These are phyloP conservation scores for Hyphopichia homilentoma DNA, from an alignment of 805 yeast species.

Conservation along the genomic window DNA sequence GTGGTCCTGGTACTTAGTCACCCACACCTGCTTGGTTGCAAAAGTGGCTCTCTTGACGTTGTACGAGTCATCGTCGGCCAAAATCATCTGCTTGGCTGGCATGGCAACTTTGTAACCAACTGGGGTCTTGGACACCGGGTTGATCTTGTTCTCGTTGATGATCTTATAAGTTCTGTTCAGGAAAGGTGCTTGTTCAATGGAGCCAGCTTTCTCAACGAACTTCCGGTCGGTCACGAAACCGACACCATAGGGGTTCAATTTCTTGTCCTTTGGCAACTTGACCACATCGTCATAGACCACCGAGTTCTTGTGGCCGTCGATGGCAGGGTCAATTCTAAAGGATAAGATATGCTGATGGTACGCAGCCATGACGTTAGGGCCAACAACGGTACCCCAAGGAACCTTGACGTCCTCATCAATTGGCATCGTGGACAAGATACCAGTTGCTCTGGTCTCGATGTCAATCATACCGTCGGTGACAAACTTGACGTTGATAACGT, in stretches of 20 bases:
- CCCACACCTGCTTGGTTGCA: constrained; percentile 80
- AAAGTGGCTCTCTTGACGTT: constrained; percentile 69
- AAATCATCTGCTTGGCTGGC: constrained; percentile 74
- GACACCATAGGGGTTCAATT: constrained; percentile 61
- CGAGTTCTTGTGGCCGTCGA: constrained; percentile 77
- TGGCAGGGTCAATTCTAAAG: constrained; percentile 76
- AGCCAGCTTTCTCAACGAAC: constrained; percentile 66
- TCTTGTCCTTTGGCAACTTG: constrained; percentile 52
- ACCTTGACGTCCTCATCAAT: constrained; percentile 64
- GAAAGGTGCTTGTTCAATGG: constrained; percentile 70
- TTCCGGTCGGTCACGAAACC: constrained; percentile 66
- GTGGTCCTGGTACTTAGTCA: constrained; percentile 70
- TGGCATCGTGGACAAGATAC: constrained; percentile 82
- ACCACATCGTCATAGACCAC: constrained; percentile 67
- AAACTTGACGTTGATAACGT: constrained; percentile 66
- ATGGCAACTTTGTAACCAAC: constrained; percentile 72
- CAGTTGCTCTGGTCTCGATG: constrained; percentile 81
- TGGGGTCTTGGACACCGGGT: constrained; percentile 65
- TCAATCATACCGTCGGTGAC: constrained; percentile 77
- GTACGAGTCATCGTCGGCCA: constrained; percentile 61
- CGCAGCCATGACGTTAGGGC: constrained; percentile 79
- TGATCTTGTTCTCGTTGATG: constrained; percentile 68
- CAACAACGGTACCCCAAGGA: constrained; percentile 73
- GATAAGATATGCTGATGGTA: constrained; percentile 80
- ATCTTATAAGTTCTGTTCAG: constrained; percentile 72